Conservation (phyloP, 2,329 filamentous ascomycete genomes). For the Stemphylium vesicarium region DNA sequence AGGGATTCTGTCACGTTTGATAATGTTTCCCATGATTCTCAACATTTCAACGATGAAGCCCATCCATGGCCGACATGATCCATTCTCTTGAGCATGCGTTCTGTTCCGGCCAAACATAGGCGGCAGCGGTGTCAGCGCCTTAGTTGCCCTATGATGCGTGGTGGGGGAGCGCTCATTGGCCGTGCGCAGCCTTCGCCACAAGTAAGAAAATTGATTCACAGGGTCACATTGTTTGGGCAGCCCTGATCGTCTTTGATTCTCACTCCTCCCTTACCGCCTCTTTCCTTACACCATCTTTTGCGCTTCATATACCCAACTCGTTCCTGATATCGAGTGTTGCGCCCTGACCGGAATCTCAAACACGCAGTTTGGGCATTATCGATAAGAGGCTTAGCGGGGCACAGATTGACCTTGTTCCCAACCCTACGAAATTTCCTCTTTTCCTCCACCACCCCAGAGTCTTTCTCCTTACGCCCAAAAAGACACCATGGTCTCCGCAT, state of each 20-base stretch:
- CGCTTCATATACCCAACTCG: slow-evolving; percentile 16
- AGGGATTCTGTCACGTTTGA: too few species aligned
- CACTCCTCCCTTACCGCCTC: background rate
- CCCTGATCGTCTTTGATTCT: slow-evolving; percentile 7
- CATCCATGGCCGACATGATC: too few species aligned
- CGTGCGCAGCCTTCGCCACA: slow-evolving; percentile 26
- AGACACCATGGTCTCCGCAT: slow-evolving; percentile 68
- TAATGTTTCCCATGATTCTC: too few species aligned
- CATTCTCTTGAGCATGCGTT: too few species aligned
- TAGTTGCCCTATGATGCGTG: slow-evolving; percentile 29
- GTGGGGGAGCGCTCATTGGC: slow-evolving; percentile 26
- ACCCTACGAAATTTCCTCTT: slow-evolving; percentile 34
- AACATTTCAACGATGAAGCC: too few species aligned
- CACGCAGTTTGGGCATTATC: slow-evolving; percentile 17
- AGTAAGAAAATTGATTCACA: slow-evolving; percentile 32
- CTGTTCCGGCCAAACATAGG: too few species aligned
- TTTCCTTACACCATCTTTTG: slow-evolving; percentile 5
- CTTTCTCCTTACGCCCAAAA: slow-evolving; percentile 19
- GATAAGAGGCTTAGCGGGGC: slow-evolving; percentile 32
- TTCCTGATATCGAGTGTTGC: slow-evolving; percentile 18
- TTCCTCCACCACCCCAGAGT: slow-evolving; percentile 27
- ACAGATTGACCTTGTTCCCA: slow-evolving; percentile 26
- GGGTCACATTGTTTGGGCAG: slow-evolving; percentile 21
- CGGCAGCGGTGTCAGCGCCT: slow-evolving; percentile 11
- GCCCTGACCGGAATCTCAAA: slow-evolving; percentile 11